phyloP scores from a whole-genome alignment of 106 monocot species.

The Dioscorea dumetorum region DNA sequence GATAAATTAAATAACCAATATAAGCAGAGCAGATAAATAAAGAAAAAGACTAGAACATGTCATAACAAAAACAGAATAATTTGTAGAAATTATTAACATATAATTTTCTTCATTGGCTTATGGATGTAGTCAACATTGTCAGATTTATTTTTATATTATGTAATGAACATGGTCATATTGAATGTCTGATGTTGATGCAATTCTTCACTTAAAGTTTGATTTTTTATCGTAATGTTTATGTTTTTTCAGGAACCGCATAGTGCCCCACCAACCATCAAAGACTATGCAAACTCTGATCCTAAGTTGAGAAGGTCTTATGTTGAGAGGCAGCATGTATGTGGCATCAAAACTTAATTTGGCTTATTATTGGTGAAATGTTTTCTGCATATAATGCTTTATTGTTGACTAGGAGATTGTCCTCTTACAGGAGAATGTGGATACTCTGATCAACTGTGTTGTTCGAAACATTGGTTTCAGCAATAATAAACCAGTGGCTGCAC shows the following conservation, averaged over 20 bases:
- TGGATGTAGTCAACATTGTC: too few species aligned
- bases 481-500: constrained; percentile 84
- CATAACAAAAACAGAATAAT: too few species aligned
- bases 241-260: constrained; percentile 55
- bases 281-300: constrained; percentile 44
- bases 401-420: constrained; percentile 6
- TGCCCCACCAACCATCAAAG: constrained; percentile 50
- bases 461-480: constrained; percentile 71
- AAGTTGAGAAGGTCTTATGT: constrained; percentile 49
- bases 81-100: too few species aligned
- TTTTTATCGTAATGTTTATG: not conserved
- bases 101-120: too few species aligned
- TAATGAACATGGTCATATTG: too few species aligned
- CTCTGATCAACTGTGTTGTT: constrained; percentile 64
- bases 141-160: too few species aligned
- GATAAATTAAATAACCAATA: too few species aligned
- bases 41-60: too few species aligned
- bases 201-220: not conserved
- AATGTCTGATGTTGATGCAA: not conserved
- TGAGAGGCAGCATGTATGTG: constrained; percentile 80
- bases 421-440: constrained; percentile 78
- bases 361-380: not conserved
- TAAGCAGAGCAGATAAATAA: too few species aligned
- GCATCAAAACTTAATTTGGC: not conserved
- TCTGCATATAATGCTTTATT: not conserved